Evolutionary conservation across 345 rosid species (phyloP), one percentile per base, ranked within the genome.

Genomic region (Aurinia saxatilis): DNA sequence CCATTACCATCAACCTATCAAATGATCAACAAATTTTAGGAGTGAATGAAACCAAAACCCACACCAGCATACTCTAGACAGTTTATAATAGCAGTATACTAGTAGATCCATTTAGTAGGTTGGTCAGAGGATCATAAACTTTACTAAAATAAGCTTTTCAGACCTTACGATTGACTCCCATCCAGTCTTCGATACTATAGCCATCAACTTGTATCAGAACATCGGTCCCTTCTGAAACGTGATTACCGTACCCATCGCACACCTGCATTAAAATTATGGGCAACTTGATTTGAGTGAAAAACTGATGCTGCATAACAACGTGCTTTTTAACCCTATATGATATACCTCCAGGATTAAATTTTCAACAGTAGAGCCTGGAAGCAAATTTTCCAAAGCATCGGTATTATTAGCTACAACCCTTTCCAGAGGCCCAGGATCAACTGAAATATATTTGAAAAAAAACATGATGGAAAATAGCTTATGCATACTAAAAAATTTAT

Each of bases 271-370:
- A 50, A 18, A 52, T 60, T 44, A 60, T 42, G 33, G 19, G 60
- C 48, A 53, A 7, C 8, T 37, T 53, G 36, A 45, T 12, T 25
- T 29, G 35, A 29, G 16, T 10, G 6, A 68, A 52, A 60, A 10
- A 6, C 10, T 44, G 33, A 68, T 58, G 40, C 42, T 50, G 37
- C 31, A 19, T 49, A 40, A 37, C 15, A 46, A 47, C 1, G 4
- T 49, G 50, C 51, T 37, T 31, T 33, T 13, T n/a, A n/a, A n/a
- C 14, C 52, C 13, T 40, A 10, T 17, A 59, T 31, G 31, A 51
- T 10, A 37, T 81, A 85, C 92, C 96, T 85, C 86, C 31, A 88
- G 67, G 47, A 45, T 57, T 11, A 88, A 71, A 53, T 77, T 52
- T 58, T 76, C 65, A 63, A 83, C 50, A 15, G 71, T 57, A n/a